These are phyloP conservation scores for Cyberlindnera mycetangii DNA, from an alignment of 805 yeast genomes.

Conservation along the genomic window DNA sequence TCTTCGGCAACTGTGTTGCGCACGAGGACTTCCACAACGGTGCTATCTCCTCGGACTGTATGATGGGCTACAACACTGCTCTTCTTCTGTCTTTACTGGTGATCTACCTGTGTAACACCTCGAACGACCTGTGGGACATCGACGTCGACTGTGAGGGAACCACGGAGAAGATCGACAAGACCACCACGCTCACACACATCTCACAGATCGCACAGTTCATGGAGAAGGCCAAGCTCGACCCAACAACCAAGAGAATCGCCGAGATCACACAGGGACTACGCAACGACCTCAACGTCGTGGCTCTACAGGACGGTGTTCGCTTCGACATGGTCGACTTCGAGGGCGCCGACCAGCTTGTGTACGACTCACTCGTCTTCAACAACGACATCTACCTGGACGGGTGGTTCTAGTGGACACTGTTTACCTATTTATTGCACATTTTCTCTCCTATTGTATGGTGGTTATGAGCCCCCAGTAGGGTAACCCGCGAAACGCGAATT, in stretches of 20 bases:
- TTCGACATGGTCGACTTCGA: slow-evolving; percentile 22
- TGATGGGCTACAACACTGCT: slow-evolving; percentile 41
- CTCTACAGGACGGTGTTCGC: slow-evolving; percentile 25
- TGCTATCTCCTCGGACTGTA: slow-evolving; percentile 43
- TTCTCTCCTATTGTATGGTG: too few species aligned
- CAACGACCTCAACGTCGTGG: slow-evolving; percentile 39
- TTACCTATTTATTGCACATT: background rate
- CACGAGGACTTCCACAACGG: slow-evolving; percentile 35
- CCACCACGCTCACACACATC: slow-evolving; percentile 21
- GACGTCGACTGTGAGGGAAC: slow-evolving; percentile 3
- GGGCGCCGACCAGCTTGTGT: slow-evolving; percentile 22
- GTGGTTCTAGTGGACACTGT: slow-evolving; percentile 2
- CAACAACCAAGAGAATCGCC: slow-evolving; percentile 41
- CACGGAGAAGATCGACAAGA: slow-evolving; percentile 18
- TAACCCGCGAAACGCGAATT: background rate
- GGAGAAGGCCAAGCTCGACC: slow-evolving; percentile 32
- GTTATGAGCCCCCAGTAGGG: too few species aligned
- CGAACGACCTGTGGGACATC: slow-evolving; percentile 22
- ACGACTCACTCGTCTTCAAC: slow-evolving; percentile 25
- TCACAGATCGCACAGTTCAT: slow-evolving; percentile 24
- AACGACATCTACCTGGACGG: slow-evolving; percentile 27
- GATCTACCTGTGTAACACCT: slow-evolving; percentile 29
- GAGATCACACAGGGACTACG: slow-evolving; percentile 41
- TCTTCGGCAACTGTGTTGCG: slow-evolving; percentile 33
- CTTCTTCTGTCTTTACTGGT: slow-evolving; percentile 41